Base-by-base conservation (phyloP, 139 green algal species). In the Zygnema cylindricum region DNA sequence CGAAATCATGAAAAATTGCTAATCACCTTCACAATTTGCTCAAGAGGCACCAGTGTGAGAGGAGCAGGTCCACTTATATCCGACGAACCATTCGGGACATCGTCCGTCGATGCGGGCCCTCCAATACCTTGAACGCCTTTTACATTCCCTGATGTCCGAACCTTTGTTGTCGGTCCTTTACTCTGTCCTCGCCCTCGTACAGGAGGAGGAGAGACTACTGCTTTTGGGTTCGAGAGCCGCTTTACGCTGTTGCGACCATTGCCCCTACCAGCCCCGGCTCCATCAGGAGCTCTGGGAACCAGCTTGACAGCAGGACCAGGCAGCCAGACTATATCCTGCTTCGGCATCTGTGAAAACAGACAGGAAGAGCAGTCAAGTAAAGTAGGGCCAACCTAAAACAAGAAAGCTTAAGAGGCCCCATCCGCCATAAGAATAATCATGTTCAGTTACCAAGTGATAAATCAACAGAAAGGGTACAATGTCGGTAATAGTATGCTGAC, bases 251-350 rank as follows among this genome's bases (percentile, higher is more conserved):
- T 63, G 7, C 49, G 49, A 63, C 49, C 16, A 16, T 25, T 16
- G 7, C 49, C 49, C 16, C 49, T 63, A 7, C 49, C 49, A 63
- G 49, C 49, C 49, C 7, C 49, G 7, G 49, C 49, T 63, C 49
- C 49, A 63, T 25, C 7, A 16, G 49, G 49, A 16, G 49, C 7
- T 7, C 49, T 7, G 49, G 49, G 49, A 16, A 63, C 49, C 16
- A 63, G 16, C 7, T 7, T 7, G 49, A 63, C 49, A 63, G 49
- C 7, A 63, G 49, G 49, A 7, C 49, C 49, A 16, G 49, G 49
- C 11, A 85, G n/a, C 78, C 78, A 85, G 76, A 85, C 32, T 23
- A 85, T 85, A 63, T 81, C 78, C 7, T 85, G 49, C 1, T 85
- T 85, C 1, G 78, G 78, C 49, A 85, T 85, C 78, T 85, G 78